Evolutionary conservation across 192 early-diverging fungal species (phyloP).

Genomic region (Irineochytrium annulatum): DNA sequence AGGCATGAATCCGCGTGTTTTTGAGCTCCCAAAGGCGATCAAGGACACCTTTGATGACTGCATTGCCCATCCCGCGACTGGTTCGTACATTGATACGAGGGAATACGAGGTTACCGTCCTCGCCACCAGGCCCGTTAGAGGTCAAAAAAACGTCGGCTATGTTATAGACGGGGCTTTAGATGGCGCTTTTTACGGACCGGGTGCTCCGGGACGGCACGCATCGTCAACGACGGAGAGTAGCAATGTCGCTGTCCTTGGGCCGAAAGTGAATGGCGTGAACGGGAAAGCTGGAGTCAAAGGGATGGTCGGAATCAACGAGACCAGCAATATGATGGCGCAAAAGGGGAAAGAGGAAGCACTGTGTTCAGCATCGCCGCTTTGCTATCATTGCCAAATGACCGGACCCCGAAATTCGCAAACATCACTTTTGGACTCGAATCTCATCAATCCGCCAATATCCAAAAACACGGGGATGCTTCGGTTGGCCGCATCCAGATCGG

Average conservation of each 20-base stretch:
- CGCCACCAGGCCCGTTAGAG: not conserved
- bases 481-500: constrained; percentile 27
- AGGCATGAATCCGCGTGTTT: constrained; percentile 33
- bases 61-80: constrained; percentile 40
- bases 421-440: constrained; percentile 20
- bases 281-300: no score
- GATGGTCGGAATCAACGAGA: no score
- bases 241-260: not conserved
- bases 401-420: constrained; percentile 6
- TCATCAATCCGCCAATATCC: constrained; percentile 11
- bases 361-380: not conserved
- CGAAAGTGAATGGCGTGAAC: no score
- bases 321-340: constrained; percentile 3
- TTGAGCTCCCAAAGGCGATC: constrained; percentile 40
- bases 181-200: no score
- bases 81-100: constrained; percentile 43
- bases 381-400: constrained; percentile 25
- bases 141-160: not conserved
- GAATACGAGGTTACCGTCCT: constrained; percentile 27
- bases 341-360: not conserved
- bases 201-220: not conserved
- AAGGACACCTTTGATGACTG: constrained; percentile 24
- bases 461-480: not conserved
- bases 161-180: not conserved
- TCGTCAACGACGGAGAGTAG: not conserved